These are phyloP conservation scores for Rhynchosporium graminicola DNA, from an alignment of 2,329 filamentous ascomycete species.

Conservation along the genomic window DNA sequence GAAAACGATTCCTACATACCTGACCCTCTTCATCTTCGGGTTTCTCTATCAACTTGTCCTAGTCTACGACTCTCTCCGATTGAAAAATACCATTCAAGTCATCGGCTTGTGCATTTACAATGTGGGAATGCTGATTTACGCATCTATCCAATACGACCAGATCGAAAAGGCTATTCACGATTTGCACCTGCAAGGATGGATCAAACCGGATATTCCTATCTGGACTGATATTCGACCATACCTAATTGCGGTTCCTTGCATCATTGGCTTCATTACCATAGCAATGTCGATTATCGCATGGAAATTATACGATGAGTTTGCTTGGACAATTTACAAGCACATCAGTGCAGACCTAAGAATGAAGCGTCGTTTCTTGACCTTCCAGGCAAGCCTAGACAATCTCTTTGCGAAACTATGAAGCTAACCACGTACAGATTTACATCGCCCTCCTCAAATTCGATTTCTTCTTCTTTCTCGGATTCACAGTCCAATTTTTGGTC, in stretches of 20 bases:
- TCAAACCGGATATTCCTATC: constrained; percentile 48
- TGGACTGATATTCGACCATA: constrained; percentile 73
- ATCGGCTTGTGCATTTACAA: constrained; percentile 95
- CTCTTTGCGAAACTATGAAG: background rate
- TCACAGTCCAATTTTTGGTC: constrained; percentile 96
- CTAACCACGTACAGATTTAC: constrained; percentile 70
- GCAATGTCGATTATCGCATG: constrained; percentile 77
- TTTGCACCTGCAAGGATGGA: constrained; percentile 52
- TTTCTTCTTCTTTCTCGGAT: constrained; percentile 99
- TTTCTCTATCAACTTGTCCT: constrained; percentile 90
- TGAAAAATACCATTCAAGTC: constrained; percentile 98
- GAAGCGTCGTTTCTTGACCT: constrained; percentile 94
- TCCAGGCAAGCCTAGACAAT: constrained; percentile 68
- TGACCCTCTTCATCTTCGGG: constrained; percentile 95
- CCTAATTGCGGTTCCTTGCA: constrained; percentile 79
- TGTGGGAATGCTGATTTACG: constrained; percentile 86
- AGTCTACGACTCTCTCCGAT: constrained; percentile 87
- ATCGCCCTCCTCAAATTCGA: constrained; percentile 98
- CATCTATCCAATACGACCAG: constrained; percentile 89
- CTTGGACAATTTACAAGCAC: constrained; percentile 99
- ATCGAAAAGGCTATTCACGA: constrained; percentile 70
- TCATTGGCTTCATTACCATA: constrained; percentile 76
- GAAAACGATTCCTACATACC: constrained; percentile 86
- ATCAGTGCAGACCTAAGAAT: constrained; percentile 96
- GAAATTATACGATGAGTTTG: constrained; percentile 98